Percentiles rank a stretch among this genome's conserved stretches.
Conservation (phyloP, 352 stramenopile species). For the Globisporangium recalcitrans region DNA sequence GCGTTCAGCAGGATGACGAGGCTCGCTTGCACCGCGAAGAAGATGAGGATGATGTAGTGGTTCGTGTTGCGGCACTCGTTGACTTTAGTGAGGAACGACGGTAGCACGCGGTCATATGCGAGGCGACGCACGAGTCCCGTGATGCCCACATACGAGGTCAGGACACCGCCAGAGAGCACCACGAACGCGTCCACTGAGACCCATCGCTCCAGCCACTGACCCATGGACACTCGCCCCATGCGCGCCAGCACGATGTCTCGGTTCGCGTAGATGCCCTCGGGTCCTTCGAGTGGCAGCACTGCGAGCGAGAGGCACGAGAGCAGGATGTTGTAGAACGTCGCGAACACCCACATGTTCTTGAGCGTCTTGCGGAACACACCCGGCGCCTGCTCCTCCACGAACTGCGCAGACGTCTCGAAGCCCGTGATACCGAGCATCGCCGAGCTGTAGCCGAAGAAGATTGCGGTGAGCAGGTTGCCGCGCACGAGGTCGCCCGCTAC, state of each 20-base stretch:
- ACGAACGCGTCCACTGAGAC: conserved; percentile 87
- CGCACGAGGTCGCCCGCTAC: conserved; percentile 27
- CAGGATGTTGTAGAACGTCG: conserved; percentile 85
- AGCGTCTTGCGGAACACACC: conserved; percentile 80
- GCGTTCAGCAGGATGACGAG: conserved; percentile 76
- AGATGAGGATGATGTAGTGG: conserved; percentile 80
- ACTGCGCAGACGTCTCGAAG: conserved; percentile 89
- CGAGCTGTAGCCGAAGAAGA: conserved; percentile 77
- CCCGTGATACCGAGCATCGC: conserved; percentile 90
- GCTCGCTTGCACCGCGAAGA: conserved; percentile 64
- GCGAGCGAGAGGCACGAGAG: conserved; percentile 79
- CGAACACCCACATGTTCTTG: conserved; percentile 83
- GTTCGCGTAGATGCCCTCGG: conserved; percentile 54
- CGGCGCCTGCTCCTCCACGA: conserved; percentile 86
- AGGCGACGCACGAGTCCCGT: conserved; percentile 78
- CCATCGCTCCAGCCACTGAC: conserved; percentile 60
- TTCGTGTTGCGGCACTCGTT: conserved; percentile 82
- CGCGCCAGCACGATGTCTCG: conserved; percentile 71
- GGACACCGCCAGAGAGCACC: conserved; percentile 78
- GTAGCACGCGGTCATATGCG: conserved; percentile 67
- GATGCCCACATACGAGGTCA: conserved; percentile 90
- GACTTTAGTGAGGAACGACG: conserved; percentile 44
- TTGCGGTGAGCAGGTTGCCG: conserved; percentile 48
- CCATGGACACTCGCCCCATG: conserved; percentile 53
- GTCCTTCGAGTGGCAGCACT: conserved; percentile 64